Conservation (phyloP, 441 rosid genomes). For the Pelargonium cotyledonis region DNA sequence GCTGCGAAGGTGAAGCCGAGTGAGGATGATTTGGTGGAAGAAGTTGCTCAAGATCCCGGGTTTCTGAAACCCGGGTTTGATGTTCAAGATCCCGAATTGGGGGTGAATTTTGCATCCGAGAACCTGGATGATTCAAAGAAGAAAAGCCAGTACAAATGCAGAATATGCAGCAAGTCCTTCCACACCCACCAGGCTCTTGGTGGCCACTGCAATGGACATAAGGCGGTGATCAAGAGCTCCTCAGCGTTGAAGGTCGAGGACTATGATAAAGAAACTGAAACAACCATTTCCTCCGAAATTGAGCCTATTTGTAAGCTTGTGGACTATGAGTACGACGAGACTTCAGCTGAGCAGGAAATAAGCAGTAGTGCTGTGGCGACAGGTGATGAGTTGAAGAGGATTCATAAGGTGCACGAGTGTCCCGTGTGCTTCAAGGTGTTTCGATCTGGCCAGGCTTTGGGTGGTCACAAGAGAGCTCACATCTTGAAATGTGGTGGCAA, state of each 20-base stretch:
- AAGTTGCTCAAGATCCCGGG: slow-evolving; percentile 3
- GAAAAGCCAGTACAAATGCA: slow-evolving; percentile 33
- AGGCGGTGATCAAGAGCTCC: slow-evolving; percentile 20
- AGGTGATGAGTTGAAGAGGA: slow-evolving; percentile 16
- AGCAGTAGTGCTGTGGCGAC: slow-evolving; percentile 9
- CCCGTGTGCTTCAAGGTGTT: slow-evolving; percentile 36
- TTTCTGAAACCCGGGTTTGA: not conserved
- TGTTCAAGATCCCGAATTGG: slow-evolving; percentile 13
- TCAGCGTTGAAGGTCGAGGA: slow-evolving; percentile 20
- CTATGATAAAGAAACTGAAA: slow-evolving; percentile 11
- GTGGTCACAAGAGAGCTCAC: slow-evolving; percentile 60
- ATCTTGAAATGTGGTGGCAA: slow-evolving; percentile 17
- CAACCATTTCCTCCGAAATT: slow-evolving; percentile 20
- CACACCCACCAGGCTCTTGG: slow-evolving; percentile 52
- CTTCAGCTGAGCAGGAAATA: slow-evolving; percentile 20
- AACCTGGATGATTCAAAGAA: slow-evolving; percentile 15
- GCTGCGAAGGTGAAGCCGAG: no score
- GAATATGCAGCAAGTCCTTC: slow-evolving; percentile 45
- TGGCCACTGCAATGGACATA: slow-evolving; percentile 57
- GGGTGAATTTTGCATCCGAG: slow-evolving; percentile 23
- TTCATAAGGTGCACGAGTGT: slow-evolving; percentile 34
- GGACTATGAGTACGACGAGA: slow-evolving; percentile 17
- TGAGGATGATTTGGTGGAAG: no score
- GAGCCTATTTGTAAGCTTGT: slow-evolving; percentile 20
- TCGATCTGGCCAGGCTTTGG: slow-evolving; percentile 51